Evolutionary conservation across 768 basidiomycete genomes (phyloP).

Genomic region (Leccinum imitatum): DNA sequence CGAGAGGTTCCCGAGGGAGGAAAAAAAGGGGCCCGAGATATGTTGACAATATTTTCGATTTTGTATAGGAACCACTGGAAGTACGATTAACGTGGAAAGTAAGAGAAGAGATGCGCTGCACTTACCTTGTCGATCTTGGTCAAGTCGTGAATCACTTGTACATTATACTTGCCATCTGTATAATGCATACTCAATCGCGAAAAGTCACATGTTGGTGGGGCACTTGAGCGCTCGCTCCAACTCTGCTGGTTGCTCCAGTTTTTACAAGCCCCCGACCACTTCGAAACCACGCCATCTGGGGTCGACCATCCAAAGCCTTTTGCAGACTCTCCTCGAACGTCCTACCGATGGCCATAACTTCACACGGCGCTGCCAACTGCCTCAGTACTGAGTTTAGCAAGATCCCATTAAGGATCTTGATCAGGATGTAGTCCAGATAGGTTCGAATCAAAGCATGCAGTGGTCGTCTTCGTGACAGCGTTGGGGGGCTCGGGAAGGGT

Average conservation of each 20-base stretch:
- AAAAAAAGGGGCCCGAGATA: slow-evolving; percentile 62
- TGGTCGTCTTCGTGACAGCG: slow-evolving; percentile 98
- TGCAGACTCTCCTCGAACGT: slow-evolving; percentile 99
- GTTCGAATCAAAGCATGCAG: slow-evolving; percentile 93
- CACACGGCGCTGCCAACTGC: slow-evolving; percentile 97
- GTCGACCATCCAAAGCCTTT: slow-evolving; percentile 98
- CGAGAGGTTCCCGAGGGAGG: slow-evolving; percentile 66
- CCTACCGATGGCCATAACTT: slow-evolving; percentile 99
- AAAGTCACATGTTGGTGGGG: slow-evolving; percentile 94
- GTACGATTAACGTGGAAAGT: not conserved
- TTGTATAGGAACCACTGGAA: slow-evolving; percentile 96
- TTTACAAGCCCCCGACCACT: slow-evolving; percentile 85
- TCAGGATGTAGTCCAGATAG: slow-evolving; percentile 97
- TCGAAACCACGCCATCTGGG: slow-evolving; percentile 95
- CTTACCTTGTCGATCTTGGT: slow-evolving; percentile 96
- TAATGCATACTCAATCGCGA: slow-evolving; percentile 99
- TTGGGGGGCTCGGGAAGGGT: slow-evolving; percentile 92
- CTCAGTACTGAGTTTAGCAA: slow-evolving; percentile 93
- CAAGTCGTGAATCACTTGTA: slow-evolving; percentile 86
- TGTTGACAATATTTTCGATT: slow-evolving; percentile 96
- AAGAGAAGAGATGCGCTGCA: not conserved
- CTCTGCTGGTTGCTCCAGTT: slow-evolving; percentile 64
- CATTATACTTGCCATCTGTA: slow-evolving; percentile 85
- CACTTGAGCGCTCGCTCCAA: slow-evolving; percentile 73
- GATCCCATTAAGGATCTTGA: slow-evolving; percentile 99